Evolutionary conservation across 192 early-diverging fungal genomes (phyloP), one percentile per base, ranked within the genome.

Genomic region (Umbelopsis vinacea): DNA sequence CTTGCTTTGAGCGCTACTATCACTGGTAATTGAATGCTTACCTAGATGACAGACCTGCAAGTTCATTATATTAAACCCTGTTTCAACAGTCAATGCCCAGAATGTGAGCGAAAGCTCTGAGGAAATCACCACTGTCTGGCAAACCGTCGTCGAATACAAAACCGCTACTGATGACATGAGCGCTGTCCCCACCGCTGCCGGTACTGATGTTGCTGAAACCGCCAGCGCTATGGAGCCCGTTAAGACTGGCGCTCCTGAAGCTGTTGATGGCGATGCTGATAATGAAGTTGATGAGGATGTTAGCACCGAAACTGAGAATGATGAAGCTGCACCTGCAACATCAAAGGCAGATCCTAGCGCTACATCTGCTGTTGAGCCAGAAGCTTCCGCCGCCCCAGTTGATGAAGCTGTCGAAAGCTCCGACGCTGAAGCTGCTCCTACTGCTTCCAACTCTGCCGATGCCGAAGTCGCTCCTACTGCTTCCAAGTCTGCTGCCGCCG

Each of bases 1-100:
- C 26, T 63, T 63, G 57, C 57, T 12, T 37, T 63, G 57, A 37
- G 24, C 17, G 57, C 29, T 17, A 11, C 47, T 55, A 21, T 52
- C 33, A 53, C 40, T 54, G 48, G 52, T 70, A 53, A 21, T n/a
- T 50, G 23, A 21, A 53, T 48, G 19, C 23, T 48, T 69, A n/a
- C 15, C 4, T 37, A 6, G 22, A 3, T 50, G 19, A 19, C 26
- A 35, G n/a, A 14, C 14, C 0, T 9, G 1, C n/a, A n/a, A 22
- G 22, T 66, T n/a, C 26, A 38, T 55, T 45, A 22, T 55, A 3
- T 19, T 71, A 19, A 24, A 52, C 0, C 46, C 15, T 68, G 26
- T 45, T 21, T 46, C 23, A 46, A 71, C n/a, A 50, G 48, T 50
- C 15, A 50, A 50, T 50, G 70, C 38, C 14, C 70, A 71, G 24